Evolutionary conservation across 148 eudicot species (phyloP).

Genomic region (Fagopyrum homotropicum): DNA sequence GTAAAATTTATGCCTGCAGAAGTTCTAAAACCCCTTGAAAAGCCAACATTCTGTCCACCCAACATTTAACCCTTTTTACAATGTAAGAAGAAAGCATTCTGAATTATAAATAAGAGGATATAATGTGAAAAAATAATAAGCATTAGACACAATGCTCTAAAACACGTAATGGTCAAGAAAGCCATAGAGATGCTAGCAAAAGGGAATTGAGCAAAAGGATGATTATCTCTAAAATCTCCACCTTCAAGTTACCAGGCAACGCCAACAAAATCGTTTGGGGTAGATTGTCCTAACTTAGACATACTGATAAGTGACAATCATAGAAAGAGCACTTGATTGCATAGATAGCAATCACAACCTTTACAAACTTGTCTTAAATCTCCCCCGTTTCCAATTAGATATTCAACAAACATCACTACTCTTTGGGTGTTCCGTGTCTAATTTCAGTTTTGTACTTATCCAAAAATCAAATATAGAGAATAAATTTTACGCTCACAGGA

Average conservation of each 20-base stretch:
- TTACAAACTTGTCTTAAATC: neutral
- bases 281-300: too few relatives aligned
- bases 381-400: neutral
- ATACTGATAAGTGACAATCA: too few relatives aligned
- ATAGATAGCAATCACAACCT: neutral
- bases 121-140: neutral
- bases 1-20: neutral
- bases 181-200: too few relatives aligned
- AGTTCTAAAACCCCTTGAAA: neutral
- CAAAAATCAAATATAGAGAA: neutral
- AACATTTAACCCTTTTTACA: neutral
- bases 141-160: too few relatives aligned
- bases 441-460: neutral
- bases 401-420: neutral
- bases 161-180: too few relatives aligned
- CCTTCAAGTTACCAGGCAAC: too few relatives aligned
- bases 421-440: neutral
- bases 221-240: too few relatives aligned
- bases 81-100: neutral
- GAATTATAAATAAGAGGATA: neutral
- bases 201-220: too few relatives aligned
- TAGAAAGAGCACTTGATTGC: neutral
- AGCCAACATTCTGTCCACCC: neutral
- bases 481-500: neutral
- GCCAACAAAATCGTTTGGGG: neutral